Conservation (phyloP, 2,329 filamentous ascomycete genomes). For the Ophiostoma piceae region DNA sequence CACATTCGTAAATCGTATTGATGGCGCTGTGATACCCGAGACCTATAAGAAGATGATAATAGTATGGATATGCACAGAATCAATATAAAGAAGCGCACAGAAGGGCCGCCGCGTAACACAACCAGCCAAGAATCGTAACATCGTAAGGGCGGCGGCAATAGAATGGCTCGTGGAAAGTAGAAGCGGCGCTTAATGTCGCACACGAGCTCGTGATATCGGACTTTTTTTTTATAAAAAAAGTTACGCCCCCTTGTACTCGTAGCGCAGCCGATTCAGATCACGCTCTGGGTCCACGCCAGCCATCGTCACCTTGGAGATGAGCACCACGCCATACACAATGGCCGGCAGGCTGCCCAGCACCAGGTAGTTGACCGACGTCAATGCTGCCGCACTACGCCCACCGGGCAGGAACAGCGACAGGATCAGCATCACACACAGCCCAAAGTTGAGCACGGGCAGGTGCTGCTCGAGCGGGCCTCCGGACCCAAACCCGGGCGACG, state of each 20-base stretch:
- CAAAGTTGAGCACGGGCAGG: constrained; percentile 57
- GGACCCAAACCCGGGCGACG: not conserved
- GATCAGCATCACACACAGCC: constrained; percentile 49
- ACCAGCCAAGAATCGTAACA: not conserved
- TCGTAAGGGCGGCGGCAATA: not conserved
- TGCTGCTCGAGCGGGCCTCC: constrained; percentile 49
- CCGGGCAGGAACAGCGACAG: constrained; percentile 38
- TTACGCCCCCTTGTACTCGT: constrained; percentile 63
- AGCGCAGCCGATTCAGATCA: constrained; percentile 58
- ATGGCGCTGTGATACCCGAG: not conserved
- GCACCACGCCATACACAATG: constrained; percentile 55
- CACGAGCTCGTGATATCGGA: constrained; percentile 1
- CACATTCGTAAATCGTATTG: not conserved
- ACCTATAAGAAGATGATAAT: not conserved
- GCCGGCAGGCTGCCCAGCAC: constrained; percentile 47
- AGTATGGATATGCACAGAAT: not conserved
- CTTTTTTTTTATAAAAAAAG: not conserved
- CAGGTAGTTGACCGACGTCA: constrained; percentile 28
- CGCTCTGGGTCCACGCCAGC: constrained; percentile 61
- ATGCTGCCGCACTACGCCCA: constrained; percentile 29
- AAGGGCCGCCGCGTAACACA: not conserved
- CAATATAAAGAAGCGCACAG: constrained; percentile 6
- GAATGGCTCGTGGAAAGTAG: not conserved
- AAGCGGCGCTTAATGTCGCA: not conserved
- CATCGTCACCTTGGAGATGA: constrained; percentile 62